Evolutionary conservation across 2,329 filamentous ascomycete genomes (phyloP).

Genomic region (Colletotrichum lupini): DNA sequence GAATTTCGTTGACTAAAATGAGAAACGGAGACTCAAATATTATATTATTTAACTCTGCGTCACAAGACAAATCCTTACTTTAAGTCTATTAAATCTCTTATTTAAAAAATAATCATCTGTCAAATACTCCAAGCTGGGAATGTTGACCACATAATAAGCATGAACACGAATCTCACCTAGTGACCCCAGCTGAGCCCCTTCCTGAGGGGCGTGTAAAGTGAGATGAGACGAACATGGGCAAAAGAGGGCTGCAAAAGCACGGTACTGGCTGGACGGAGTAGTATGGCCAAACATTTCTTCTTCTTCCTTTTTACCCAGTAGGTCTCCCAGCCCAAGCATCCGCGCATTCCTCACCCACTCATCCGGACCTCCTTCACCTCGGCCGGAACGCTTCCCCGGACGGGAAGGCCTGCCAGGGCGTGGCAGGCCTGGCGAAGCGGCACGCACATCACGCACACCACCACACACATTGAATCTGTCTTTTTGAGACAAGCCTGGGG

Average conservation of each 20-base stretch:
- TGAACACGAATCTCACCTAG: constrained; percentile 30
- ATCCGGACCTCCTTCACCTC: neutral
- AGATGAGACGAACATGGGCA: neutral
- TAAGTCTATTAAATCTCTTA: no score
- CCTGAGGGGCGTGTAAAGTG: constrained; percentile 17
- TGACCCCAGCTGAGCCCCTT: neutral
- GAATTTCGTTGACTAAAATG: neutral
- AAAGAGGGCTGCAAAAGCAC: no score
- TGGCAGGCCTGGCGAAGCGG: constrained; percentile 11
- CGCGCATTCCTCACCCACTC: constrained; percentile 1
- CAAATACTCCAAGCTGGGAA: neutral
- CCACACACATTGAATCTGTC: neutral
- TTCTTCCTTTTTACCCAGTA: constrained; percentile 2
- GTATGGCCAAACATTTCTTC: neutral
- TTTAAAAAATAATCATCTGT: neutral
- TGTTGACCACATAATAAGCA: constrained; percentile 30
- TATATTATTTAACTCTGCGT: neutral
- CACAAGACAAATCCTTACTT: neutral
- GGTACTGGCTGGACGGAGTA: neutral
- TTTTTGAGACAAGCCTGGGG: constrained; percentile 11
- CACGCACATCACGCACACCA: neutral
- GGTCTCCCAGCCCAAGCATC: neutral
- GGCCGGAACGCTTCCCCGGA: constrained; percentile 25
- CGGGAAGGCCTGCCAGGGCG: constrained; percentile 28
- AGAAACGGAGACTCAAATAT: neutral